Conservation (phyloP, 768 basidiomycete species). For the Tylopilus sp. region DNA sequence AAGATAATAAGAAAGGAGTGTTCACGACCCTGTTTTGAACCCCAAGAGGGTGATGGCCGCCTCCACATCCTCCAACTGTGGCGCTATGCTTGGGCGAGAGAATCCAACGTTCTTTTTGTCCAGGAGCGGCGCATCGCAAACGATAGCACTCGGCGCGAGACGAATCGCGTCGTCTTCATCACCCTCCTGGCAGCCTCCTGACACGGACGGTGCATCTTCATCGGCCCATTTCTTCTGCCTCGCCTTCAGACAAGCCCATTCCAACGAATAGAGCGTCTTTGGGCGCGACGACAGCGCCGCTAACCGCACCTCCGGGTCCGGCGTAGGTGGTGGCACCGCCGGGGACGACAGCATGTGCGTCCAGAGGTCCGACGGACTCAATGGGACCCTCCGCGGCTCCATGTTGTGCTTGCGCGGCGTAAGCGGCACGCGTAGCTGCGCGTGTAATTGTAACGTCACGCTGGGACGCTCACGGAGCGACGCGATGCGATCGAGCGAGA, state of each 20-base stretch:
- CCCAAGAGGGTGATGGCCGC: constrained; percentile 36
- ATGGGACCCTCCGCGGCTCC: neutral
- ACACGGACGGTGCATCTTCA: constrained; percentile 14
- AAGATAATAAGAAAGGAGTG: neutral
- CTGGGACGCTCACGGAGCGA: constrained; percentile 29
- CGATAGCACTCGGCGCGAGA: constrained; percentile 8
- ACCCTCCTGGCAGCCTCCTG: constrained; percentile 1
- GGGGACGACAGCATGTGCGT: constrained; percentile 31
- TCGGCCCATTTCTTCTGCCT: constrained; percentile 29
- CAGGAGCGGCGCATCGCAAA: constrained; percentile 3
- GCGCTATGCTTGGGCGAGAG: constrained; percentile 1
- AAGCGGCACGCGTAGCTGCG: constrained; percentile 16
- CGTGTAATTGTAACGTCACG: constrained; percentile 7
- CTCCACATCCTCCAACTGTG: constrained; percentile 33
- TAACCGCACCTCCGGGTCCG: constrained; percentile 22
- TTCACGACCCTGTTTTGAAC: constrained; percentile 26
- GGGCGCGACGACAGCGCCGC: constrained; percentile 27
- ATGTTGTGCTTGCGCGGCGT: constrained; percentile 27
- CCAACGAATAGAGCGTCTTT: constrained; percentile 53
- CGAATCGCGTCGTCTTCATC: constrained; percentile 13
- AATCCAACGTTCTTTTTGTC: neutral
- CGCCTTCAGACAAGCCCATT: constrained; percentile 67
- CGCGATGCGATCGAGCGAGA: constrained; percentile 32
- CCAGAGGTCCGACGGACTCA: constrained; percentile 26
- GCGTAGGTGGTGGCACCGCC: constrained; percentile 14